phyloP scores from a whole-genome alignment of 2,329 filamentous ascomycete genomes.

The Ilyonectria sp. region DNA sequence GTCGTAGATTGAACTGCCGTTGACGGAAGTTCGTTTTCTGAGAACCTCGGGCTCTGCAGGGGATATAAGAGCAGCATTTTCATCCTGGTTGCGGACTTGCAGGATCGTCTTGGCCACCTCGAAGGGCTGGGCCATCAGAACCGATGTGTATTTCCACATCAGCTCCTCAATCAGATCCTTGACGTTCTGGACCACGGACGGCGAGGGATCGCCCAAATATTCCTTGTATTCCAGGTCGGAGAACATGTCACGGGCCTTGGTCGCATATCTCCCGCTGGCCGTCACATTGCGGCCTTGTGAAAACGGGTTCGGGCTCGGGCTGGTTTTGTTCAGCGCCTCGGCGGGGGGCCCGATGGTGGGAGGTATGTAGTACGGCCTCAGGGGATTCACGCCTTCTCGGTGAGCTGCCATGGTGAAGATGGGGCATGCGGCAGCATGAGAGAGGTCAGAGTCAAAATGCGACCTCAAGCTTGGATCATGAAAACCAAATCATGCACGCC shows the following conservation, averaged over 20 bases:
- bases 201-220: slow-evolving; percentile 83
- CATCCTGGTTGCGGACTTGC: slow-evolving; percentile 78
- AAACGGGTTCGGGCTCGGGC: slow-evolving; percentile 62
- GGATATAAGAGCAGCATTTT: slow-evolving; percentile 53
- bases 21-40: slow-evolving; percentile 51
- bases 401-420: slow-evolving; percentile 60
- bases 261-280: slow-evolving; percentile 52
- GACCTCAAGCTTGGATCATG: slow-evolving; percentile 41
- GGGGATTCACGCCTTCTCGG: slow-evolving; percentile 70
- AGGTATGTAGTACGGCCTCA: slow-evolving; percentile 79
- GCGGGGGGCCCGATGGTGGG: slow-evolving; percentile 67
- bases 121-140: slow-evolving; percentile 94
- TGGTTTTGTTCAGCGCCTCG: slow-evolving; percentile 51
- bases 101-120: slow-evolving; percentile 96
- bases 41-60: slow-evolving; percentile 43
- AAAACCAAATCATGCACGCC: slow-evolving; percentile 53
- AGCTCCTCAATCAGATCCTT: slow-evolving; percentile 87
- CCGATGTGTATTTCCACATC: slow-evolving; percentile 91
- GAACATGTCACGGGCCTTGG: slow-evolving; percentile 86
- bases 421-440: slow-evolving; percentile 47
- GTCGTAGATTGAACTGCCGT: slow-evolving; percentile 54
- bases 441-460: slow-evolving; percentile 37
- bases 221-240: slow-evolving; percentile 94
- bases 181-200: slow-evolving; percentile 80
- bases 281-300: slow-evolving; percentile 60